Evolutionary conservation across 2,329 filamentous ascomycete species (phyloP).

Genomic region (Shiraia sp.): DNA sequence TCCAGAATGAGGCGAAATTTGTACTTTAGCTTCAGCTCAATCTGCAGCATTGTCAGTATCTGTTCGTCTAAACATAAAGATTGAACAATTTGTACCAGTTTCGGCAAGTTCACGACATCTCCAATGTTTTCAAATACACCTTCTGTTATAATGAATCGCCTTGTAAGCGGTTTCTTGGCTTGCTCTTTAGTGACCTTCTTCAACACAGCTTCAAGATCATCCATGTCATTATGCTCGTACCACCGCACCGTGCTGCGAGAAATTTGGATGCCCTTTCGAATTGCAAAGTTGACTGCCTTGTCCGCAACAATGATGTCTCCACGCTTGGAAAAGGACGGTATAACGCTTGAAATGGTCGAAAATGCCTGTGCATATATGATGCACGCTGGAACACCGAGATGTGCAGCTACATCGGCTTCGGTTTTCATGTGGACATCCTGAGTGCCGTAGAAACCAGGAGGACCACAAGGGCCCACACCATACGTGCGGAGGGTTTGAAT

Average conservation of each 20-base stretch:
- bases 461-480: slow-evolving; percentile 93
- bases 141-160: slow-evolving; percentile 95
- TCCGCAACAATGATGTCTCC: slow-evolving; percentile 97
- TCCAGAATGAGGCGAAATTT: slow-evolving; percentile 98
- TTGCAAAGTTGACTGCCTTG: slow-evolving; percentile 88
- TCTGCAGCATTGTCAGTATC: slow-evolving; percentile 49
- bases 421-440: slow-evolving; percentile 98
- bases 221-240: slow-evolving; percentile 97
- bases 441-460: slow-evolving; percentile 96
- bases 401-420: slow-evolving; percentile 89
- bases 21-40: slow-evolving; percentile 93
- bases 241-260: slow-evolving; percentile 88
- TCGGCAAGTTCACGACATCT: slow-evolving; percentile 82
- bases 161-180: slow-evolving; percentile 82
- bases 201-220: slow-evolving; percentile 84
- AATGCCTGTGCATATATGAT: slow-evolving; percentile 97
- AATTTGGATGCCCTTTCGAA: slow-evolving; percentile 92
- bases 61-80: background rate
- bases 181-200: slow-evolving; percentile 86
- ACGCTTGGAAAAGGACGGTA: slow-evolving; percentile 94
- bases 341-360: slow-evolving; percentile 94
- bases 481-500: slow-evolving; percentile 93
- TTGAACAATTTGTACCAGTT: slow-evolving; percentile 63
- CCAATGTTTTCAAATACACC: slow-evolving; percentile 90
- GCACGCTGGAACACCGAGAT: slow-evolving; percentile 82